Evolutionary conservation across 2,329 filamentous ascomycete genomes (phyloP), one percentile per base, ranked within the genome.

Genomic region (Paecilomyces niveus): DNA sequence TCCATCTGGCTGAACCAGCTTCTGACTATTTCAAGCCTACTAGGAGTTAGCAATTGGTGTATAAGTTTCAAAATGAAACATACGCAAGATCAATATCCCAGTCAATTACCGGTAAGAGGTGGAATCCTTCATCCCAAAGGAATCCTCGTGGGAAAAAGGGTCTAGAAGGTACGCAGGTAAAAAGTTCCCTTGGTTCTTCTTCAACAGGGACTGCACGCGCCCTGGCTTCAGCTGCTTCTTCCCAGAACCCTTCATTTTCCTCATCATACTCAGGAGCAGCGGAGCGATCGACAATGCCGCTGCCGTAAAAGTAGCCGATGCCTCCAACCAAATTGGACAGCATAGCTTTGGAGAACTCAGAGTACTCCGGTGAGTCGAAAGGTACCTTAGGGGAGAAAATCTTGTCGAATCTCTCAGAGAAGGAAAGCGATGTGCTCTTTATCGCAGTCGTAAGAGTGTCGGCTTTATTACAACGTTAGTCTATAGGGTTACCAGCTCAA

Each of bases 1-100:
- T 99, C 94, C 84, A 97, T 96, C 18, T 96, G 84, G 63, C 88
- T 91, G 78, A 95, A 95, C 94, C 94, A 99, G 75, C 90, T 96
- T 76, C 89, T 90, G 62, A 97, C 84, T 63, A 99, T 91, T 62
- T 97, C 91, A 54, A 87, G 80, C 0, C 78, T 82, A 45, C 22
- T 13, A 50, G 31, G 8, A 57, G 64, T 72, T 57, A 70, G 65
- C 56, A 29, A 49, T 18, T 15, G 26, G 54, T 9, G 24, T 2
- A 33, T 10, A 2, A n/a, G 54, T 18, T 49, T 50, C n/a, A 35
- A 29, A 13, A 56, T n/a, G 53, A 13, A 29, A 70, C 76, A 56
- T 70, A 80, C 78, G 90, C 87, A 55, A 97, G 82, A 69, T 97
- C 92, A 56, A 92, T 85, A 71, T 99, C 94, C 89, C 92, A 99